Conservation (phyloP, 163 green algal species). For the Scenedesmus sp. region DNA sequence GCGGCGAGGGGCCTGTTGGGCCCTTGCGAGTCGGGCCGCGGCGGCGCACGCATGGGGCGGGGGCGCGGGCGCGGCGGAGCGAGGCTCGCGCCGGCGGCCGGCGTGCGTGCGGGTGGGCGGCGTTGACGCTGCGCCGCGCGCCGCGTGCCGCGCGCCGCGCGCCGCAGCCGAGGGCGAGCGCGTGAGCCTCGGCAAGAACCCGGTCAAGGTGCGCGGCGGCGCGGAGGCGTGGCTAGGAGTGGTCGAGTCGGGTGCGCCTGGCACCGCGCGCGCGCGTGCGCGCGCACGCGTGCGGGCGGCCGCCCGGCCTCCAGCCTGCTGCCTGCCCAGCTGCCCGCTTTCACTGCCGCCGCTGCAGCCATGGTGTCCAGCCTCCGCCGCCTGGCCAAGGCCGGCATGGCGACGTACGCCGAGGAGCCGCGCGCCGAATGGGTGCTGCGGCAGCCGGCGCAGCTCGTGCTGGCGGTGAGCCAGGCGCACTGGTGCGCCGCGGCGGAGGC, state of each 20-base stretch:
- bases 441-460: conserved; percentile 85
- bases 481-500: conserved; percentile 76
- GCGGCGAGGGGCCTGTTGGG: neutral
- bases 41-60: too few relatives aligned
- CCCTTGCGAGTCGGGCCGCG: too few relatives aligned
- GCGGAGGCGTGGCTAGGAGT: conserved; percentile 83
- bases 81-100: too few relatives aligned
- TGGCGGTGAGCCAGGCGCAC: conserved; percentile 81
- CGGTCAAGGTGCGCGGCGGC: conserved; percentile 78
- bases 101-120: neutral
- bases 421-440: conserved; percentile 80
- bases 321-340: too few relatives aligned
- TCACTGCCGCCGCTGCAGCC: too few relatives aligned
- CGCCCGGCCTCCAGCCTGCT: conserved; percentile 37
- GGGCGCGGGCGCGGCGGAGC: too few relatives aligned
- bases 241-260: too few relatives aligned
- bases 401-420: conserved; percentile 68
- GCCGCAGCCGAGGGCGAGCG: conserved; percentile 71
- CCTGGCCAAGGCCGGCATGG: conserved; percentile 66
- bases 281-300: neutral
- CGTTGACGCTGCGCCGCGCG: neutral
- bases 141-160: too few relatives aligned
- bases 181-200: conserved; percentile 80
- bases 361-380: conserved; percentile 57
- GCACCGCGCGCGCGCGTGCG: neutral